Base-by-base conservation (phyloP, 1,284 basidiomycete species). In the Inonotus hispidus region DNA sequence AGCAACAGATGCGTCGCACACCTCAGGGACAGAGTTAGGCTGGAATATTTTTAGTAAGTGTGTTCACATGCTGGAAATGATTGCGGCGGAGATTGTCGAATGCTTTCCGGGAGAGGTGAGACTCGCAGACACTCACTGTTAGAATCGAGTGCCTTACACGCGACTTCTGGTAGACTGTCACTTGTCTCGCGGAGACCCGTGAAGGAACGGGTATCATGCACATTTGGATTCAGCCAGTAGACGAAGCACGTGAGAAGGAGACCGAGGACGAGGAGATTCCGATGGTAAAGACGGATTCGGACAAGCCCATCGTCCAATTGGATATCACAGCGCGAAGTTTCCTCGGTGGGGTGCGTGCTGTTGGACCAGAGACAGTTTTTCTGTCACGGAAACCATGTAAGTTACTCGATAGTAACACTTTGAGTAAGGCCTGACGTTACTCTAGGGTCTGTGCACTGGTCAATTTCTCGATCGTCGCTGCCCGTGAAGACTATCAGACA, bases 11-110 rank as follows among this genome's bases (percentile, higher is more conserved):
- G 0, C 21, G 16, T 35, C 21, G 2, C 68, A 72, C 4, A 52
- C 46, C n/a, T 76, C 77, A 21, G 75, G 73, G 4, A 65, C 69
- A 5, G 79, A 77, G 1, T 71, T 84, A 57, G 95, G 92, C 2
- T 79, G 88, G 35, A 82, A 83, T 59, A 83, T 93, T 1, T 99
- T 98, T 75, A 78, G 81, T 58, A 85, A 91, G 66, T 90, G 87
- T 62, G 75, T 98, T 2, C 76, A 75, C 2, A 66, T 97, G 16
- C 76, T 98, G 64, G 94, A 98, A 71, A 73, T 73, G 6, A 72
- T 95, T 3, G 72, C 89, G 29, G 77, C 84, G 5, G 82, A 88
- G 60, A 81, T 90, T 2, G 77, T 80, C 0, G 68, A 71, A 0
- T 79, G 83, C 59, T 94, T 89, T 73, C 90, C 91, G 0, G 72